These are phyloP conservation scores for Hypoxylon sp. DNA, from an alignment of 2,329 filamentous ascomycete species.

Conservation along the genomic window DNA sequence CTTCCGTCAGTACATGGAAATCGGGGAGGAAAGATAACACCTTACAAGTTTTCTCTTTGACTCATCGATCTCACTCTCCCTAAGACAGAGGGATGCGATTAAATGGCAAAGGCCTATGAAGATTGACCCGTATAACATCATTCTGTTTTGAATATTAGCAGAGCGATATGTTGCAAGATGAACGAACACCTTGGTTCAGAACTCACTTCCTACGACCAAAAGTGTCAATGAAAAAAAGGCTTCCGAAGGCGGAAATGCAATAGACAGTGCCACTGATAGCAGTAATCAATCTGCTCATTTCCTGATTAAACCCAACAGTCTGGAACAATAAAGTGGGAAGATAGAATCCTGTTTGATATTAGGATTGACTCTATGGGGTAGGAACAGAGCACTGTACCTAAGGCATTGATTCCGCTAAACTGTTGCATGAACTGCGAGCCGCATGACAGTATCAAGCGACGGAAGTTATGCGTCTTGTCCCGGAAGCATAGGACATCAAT, in stretches of 20 bases:
- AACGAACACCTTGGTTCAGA: background rate
- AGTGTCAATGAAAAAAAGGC: conserved; percentile 51
- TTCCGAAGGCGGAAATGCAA: conserved; percentile 48
- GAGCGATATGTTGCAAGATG: too few species aligned
- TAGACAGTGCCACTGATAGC: conserved; percentile 59
- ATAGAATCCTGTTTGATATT: conserved; percentile 49
- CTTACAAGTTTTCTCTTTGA: conserved; percentile 41
- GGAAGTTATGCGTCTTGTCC: conserved; percentile 51
- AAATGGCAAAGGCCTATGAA: conserved; percentile 50
- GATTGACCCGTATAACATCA: conserved; percentile 52
- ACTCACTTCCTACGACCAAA: conserved; percentile 52
- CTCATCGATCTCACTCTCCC: conserved; percentile 45
- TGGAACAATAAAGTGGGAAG: conserved; percentile 64
- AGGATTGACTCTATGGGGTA: conserved; percentile 30
- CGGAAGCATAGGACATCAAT: conserved; percentile 49
- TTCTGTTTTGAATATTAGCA: conserved; percentile 29
- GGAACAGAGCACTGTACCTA: conserved; percentile 34
- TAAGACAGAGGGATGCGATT: conserved; percentile 49
- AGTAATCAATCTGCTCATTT: conserved; percentile 62
- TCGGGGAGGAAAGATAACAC: too few species aligned
- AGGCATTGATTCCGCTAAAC: conserved; percentile 54
- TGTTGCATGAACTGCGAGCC: conserved; percentile 60
- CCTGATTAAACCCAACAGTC: conserved; percentile 62
- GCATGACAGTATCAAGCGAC: conserved; percentile 50
- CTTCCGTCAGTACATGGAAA: conserved; percentile 13